Evolutionary conservation across 2,329 filamentous ascomycete genomes (phyloP).

Genomic region (Juglanconis sp.): DNA sequence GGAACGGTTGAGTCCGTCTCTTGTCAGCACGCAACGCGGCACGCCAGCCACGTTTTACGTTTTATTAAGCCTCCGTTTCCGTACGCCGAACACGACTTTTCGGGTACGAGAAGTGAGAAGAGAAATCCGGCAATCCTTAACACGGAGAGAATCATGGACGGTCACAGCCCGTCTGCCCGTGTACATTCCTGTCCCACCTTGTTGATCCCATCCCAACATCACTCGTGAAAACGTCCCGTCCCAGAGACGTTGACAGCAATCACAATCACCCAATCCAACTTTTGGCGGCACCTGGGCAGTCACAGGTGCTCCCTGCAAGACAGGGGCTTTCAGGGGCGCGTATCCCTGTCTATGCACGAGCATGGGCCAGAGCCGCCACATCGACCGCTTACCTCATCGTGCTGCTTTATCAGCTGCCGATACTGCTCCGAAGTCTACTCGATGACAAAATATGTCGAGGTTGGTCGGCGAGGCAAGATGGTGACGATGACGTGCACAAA

Average conservation of each 20-base stretch:
- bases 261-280: neutral
- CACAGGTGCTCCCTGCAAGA: neutral
- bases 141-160: no score
- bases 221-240: no score
- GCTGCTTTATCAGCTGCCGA: conserved; percentile 20
- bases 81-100: no score
- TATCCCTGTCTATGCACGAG: neutral
- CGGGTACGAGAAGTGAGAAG: no score
- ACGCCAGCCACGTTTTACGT: no score
- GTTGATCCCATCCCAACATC: no score
- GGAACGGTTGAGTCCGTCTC: neutral
- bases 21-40: neutral
- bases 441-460: conserved; percentile 12
- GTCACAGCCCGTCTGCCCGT: no score
- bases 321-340: neutral
- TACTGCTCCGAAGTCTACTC: conserved; percentile 6
- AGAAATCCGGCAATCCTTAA: no score
- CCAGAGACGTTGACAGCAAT: neutral
- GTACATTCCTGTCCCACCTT: no score
- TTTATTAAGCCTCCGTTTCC: no score
- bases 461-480: conserved; percentile 6
- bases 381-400: neutral
- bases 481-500: neutral
- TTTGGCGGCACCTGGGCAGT: neutral
- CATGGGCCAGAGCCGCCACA: neutral